Percentiles rank a stretch among this genome's conserved stretches.
Evolutionary conservation across 805 yeast genomes (phyloP).

Genomic region (Lachancea cidri): DNA sequence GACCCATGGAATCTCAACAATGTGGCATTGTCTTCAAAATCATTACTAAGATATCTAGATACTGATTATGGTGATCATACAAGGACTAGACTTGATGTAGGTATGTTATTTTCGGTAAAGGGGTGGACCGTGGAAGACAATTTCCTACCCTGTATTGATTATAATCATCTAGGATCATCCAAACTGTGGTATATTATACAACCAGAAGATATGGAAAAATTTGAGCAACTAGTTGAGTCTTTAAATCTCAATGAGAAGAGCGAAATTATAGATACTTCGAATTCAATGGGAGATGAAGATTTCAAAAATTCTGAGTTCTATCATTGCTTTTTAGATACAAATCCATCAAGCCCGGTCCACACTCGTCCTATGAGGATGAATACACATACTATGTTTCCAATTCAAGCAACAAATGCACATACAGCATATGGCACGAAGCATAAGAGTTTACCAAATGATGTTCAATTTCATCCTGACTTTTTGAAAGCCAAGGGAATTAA

Average conservation of each 20-base stretch:
- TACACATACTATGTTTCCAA: conserved; percentile 4
- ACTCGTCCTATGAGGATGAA: conserved; percentile 5
- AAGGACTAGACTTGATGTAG: conserved; percentile 43
- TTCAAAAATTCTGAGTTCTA: conserved; percentile 41
- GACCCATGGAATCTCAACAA: conserved; percentile 58
- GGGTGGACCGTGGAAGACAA: conserved; percentile 62
- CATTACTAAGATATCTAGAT: conserved; percentile 43
- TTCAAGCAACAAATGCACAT: neutral
- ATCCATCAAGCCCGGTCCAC: conserved; percentile 8
- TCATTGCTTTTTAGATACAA: conserved; percentile 45
- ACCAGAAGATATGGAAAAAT: conserved; percentile 47
- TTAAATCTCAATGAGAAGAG: conserved; percentile 20
- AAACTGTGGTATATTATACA: conserved; percentile 62
- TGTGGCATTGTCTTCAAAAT: conserved; percentile 44
- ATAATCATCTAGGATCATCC: conserved; percentile 49
- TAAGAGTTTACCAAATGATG: conserved; percentile 2
- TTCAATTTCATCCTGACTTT: conserved; percentile 45
- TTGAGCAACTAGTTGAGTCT: conserved; percentile 37
- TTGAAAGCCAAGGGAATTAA: conserved; percentile 46
- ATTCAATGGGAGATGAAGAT: neutral
- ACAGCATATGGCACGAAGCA: conserved; percentile 10
- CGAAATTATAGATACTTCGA: conserved; percentile 30
- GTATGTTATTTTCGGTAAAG: conserved; percentile 49
- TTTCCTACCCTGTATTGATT: conserved; percentile 48
- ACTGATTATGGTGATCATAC: conserved; percentile 39